Evolutionary conservation across 352 stramenopile species (phyloP), one percentile per base, ranked within the genome.

Genomic region (Paralagenidium karlingii): DNA sequence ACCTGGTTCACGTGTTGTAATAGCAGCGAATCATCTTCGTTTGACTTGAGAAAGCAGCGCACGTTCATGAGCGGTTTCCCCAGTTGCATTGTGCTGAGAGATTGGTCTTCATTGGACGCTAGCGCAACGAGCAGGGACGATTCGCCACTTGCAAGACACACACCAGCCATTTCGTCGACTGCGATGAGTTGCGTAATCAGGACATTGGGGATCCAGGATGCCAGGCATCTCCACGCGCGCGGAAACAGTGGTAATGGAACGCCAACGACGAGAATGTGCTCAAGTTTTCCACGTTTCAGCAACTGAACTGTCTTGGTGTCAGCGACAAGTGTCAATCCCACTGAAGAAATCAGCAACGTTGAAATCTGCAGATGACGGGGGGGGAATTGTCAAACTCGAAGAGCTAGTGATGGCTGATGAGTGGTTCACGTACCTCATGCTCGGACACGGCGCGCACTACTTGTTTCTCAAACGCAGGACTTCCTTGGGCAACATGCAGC

Each of bases 261-360:
- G 7, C 45, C 38, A 11, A 24, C 45, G 15, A 38, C 46, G 13
- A 52, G 10, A 15, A 52, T 16, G 13, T 16, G 22, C 21, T 36
- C 18, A 5, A 52, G 45, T 3, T 19, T 25, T 15, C 6, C 15
- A 8, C 30, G 26, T 13, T 47, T 24, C 19, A 52, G n/a, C 12
- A 15, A 37, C 19, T 39, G 38, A 19, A 52, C 12, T 13, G 45
- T 48, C 11, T 39, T 32, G 24, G 38, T 43, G 30, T 52, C 39
- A 19, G 45, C 40, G 7, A 48, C 19, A 26, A 24, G 38, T 3
- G 21, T 32, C 5, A 47, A 28, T 4, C 24, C 24, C 13, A 32
- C 21, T 13, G 45, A 39, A 0, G 38, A n/a, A 3, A 43, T 28
- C 24, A 52, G 34, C 11, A 42, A 24, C 0, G 22, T 42, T 13